Conservation (phyloP, 192 early-diverging fungal genomes). For the Coemansia sp. region DNA sequence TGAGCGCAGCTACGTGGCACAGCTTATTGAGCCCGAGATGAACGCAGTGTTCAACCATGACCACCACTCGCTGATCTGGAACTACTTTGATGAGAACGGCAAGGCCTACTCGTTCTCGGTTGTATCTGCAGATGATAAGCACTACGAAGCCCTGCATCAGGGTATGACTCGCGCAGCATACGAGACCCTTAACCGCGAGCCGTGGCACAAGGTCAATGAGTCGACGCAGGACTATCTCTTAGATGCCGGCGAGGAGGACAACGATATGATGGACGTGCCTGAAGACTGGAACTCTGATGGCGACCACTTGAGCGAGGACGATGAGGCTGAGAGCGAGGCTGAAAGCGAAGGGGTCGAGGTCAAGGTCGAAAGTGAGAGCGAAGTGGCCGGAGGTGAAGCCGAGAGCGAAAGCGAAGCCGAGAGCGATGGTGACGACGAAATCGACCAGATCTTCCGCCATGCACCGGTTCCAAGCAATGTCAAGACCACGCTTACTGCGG, state of each 20-base stretch:
- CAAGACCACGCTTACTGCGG: conserved; percentile 25
- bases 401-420: conserved; percentile 12
- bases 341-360: neutral
- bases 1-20: conserved; percentile 51
- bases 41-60: conserved; percentile 73
- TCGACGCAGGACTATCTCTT: conserved; percentile 74
- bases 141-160: conserved; percentile 61
- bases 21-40: conserved; percentile 70
- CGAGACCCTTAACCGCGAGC: conserved; percentile 63
- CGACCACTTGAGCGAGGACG: conserved; percentile 9
- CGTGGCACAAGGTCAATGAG: conserved; percentile 63
- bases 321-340: neutral
- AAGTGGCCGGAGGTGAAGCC: too few species aligned
- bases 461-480: conserved; percentile 20
- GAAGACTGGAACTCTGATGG: conserved; percentile 29
- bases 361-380: neutral
- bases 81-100: conserved; percentile 61
- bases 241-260: conserved; percentile 73
- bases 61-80: conserved; percentile 77
- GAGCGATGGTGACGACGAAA: conserved; percentile 16
- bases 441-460: conserved; percentile 24
- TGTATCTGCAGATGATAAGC: conserved; percentile 56
- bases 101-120: conserved; percentile 76
- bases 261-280: conserved; percentile 25
- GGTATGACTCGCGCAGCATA: conserved; percentile 73